Base-by-base conservation (phyloP, 352 stramenopile genomes). In the Globisporangium megalacanthum region DNA sequence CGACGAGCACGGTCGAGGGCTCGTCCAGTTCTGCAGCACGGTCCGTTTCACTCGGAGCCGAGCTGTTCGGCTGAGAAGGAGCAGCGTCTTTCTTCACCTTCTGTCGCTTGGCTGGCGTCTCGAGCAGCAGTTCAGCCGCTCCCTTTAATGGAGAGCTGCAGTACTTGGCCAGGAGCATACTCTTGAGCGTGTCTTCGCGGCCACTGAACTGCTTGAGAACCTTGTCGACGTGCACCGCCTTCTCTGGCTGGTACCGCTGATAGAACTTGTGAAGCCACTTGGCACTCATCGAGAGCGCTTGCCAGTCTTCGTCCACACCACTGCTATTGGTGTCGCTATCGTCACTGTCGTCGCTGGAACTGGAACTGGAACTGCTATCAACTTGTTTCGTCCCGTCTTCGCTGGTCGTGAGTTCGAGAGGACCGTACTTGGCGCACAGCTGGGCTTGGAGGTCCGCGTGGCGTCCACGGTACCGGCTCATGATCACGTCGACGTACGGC, bases 161-260 rank as follows among this genome's bases (percentile, higher is more conserved):
- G 58, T 90, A 88, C 49, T 90, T 90, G 22, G 62, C 54, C 17
- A 82, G 37, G 3, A 90, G 64, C 76, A 88, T 85, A 33, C 58
- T 42, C 54, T 86, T 79, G 7, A 90, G 69, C 14, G 67, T 71
- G 19, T 88, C 78, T 70, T 88, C 78, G 48, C 80, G 68, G 4
- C 75, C 76, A 14, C 67, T 71, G 59, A 88, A 90, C 41, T 87
- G 77, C 13, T 77, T 65, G 14, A 90, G 58, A 25, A 90, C 70
- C 49, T 65, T 66, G 48, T 83, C 74, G 1, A 79, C 59, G 37
- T 82, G 68, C 6, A 55, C 14, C 1, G 82, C 29, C 46, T 86
- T 88, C 7, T 69, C 70, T 49, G 74, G 78, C 17, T 90, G 75
- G 29, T 81, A 53, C n/a, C 63, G 39, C 31, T 54, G 50, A 46